Evolutionary conservation across 176 grass and related monocot species (phyloP), one percentile per base, ranked within the genome.

Genomic region (Bonia amplexicaulis): DNA sequence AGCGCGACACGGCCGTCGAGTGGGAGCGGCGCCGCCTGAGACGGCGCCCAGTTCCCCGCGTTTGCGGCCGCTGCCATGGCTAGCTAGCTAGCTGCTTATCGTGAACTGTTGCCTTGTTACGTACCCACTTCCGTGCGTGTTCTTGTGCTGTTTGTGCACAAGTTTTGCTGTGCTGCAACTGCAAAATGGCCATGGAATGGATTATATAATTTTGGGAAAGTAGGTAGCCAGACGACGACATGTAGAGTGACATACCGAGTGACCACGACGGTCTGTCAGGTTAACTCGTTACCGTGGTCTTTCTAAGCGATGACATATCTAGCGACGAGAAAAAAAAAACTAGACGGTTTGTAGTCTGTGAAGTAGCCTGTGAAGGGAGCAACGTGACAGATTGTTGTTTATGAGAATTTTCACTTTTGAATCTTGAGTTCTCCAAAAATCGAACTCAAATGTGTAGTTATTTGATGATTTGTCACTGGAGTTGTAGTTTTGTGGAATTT

Each of bases 1-100:
- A 97, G 80, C 52, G 92, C 92, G 6, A 91, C 79, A 39, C 88
- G 90, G 59, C 85, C 94, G 39, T 79, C 83, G 12, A 92, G 94
- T 27, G 89, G 89, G 44, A 90, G 86, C 16, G 41, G 42, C 51
- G 52, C 20, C 51, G 52, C 20, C 22, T 29, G 15, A 2, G 69
- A 37, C 25, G 84, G 40, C 6, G 52, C 52, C 52, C 52, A 20
- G 17, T 20, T 54, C 54, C 58, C 74, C 20, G 23, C 25, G 41
- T 3, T 74, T 7, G 60, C 35, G 1, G 48, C 16, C 6, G 33
- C 7, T 4, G 77, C 85, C 77, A 87, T 87, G 85, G 59, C n/a
- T 40, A 11, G 29, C 9, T 33, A 33, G 31, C 31, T 63, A 5
- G 29, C 9, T 63, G 11, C 51, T 47, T 84, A 4, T 20, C 23